Evolutionary conservation across 2,329 filamentous ascomycete genomes (phyloP).

Genomic region (Aspergillus sp.): DNA sequence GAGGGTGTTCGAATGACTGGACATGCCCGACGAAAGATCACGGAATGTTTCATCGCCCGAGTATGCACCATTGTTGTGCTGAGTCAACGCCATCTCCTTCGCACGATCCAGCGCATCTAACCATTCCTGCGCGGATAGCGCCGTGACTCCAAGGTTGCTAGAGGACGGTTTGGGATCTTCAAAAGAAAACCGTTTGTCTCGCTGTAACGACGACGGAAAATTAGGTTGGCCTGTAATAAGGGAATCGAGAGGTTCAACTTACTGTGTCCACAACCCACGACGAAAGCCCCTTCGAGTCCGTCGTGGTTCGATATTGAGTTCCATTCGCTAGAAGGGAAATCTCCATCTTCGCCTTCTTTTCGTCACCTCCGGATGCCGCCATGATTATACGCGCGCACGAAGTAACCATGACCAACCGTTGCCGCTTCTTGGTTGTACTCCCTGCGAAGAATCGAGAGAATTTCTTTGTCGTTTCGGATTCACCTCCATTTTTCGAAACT

Average conservation of each 20-base stretch:
- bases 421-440: constrained; percentile 83
- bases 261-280: constrained; percentile 92
- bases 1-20: constrained; percentile 52
- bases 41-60: constrained; percentile 60
- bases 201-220: constrained; percentile 43
- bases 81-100: constrained; percentile 72
- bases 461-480: constrained; percentile 69
- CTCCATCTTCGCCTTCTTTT: constrained; percentile 91
- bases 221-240: background rate
- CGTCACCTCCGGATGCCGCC: constrained; percentile 83
- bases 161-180: constrained; percentile 78
- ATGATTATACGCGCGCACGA: constrained; percentile 84
- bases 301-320: constrained; percentile 69
- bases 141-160: constrained; percentile 56
- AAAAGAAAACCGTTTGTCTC: constrained; percentile 84
- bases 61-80: constrained; percentile 61
- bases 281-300: constrained; percentile 79
- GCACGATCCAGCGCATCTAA: constrained; percentile 81
- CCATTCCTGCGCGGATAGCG: constrained; percentile 79
- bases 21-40: constrained; percentile 63
- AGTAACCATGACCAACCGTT: constrained; percentile 90
- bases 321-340: constrained; percentile 73
- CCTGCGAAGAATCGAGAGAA: constrained; percentile 90
- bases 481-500: constrained; percentile 60
- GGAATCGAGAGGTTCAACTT: constrained; percentile 39